Base-by-base conservation (phyloP, 257 asterid genomes). In the Nicotiana paniculata region DNA sequence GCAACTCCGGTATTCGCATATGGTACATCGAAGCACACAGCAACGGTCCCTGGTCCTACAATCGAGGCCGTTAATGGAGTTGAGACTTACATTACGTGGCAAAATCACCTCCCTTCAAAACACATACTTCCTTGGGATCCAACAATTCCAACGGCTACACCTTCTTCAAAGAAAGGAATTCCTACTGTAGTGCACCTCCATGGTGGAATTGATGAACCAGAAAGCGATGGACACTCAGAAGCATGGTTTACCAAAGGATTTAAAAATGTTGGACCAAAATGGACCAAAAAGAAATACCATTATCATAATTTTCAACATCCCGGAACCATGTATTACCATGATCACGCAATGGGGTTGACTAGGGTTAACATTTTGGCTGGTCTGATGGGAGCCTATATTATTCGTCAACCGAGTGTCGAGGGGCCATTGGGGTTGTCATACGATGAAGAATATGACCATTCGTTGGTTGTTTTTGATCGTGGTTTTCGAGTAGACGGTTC, bases 151-250 rank as follows among this genome's bases (percentile, higher is more conserved):
- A 91, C 95, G 0, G 98, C 98, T 65, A 86, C 70, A 6, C 92
- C 96, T 15, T 83, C 39, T 30, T 85, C 69, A 0, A 59, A 61
- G 4, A 83, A 68, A 43, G 99, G 99, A 21, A 81, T 95, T 54
- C 98, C 99, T 37, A 92, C 99, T 0, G 98, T 91, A 76, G 97
- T 92, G 48, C 99, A 95, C 85, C 94, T 95, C 81, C 99, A 95
- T 80, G 99, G 99, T 8, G 94, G 92, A 68, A 83, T 95, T 17
- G 88, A 86, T 83, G 93, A 90, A 39, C 95, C 99, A 0, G 75
- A 83, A 79, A 95, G 97, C 35, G 99, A 93, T 65, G 99, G 99
- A 0, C 86, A 91, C 76, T 39, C 89, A 0, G 21, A 80, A 9
- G 84, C 99, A 1, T 95, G 99, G 99, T 95, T 93, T 90, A 95